These are phyloP conservation scores for Rhododendron ovatum DNA, from an alignment of 148 eudicot species.

Conservation along the genomic window DNA sequence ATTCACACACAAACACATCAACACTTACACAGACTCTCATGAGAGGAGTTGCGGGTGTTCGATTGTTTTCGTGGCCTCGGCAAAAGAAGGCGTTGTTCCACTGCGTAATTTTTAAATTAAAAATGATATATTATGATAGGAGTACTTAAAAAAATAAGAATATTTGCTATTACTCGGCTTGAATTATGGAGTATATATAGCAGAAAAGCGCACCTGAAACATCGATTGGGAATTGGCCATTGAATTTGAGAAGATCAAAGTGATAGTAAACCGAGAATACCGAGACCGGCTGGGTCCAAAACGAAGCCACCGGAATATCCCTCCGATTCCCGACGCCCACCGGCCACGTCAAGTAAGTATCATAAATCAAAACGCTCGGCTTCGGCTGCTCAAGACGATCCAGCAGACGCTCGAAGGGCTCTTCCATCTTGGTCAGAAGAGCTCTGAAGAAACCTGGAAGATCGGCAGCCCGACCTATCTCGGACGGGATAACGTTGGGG, in stretches of 20 bases:
- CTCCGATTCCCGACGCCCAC: constrained; percentile 25
- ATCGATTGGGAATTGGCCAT: not conserved
- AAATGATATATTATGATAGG: too few relatives aligned
- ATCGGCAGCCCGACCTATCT: constrained; percentile 11
- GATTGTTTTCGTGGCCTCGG: too few relatives aligned
- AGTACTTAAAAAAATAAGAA: too few relatives aligned
- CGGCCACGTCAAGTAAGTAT: constrained; percentile 38
- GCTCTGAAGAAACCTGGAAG: constrained; percentile 29
- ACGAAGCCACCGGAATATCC: constrained; percentile 47
- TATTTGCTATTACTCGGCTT: too few relatives aligned
- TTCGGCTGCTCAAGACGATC: constrained; percentile 29
- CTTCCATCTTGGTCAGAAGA: constrained; percentile 24
- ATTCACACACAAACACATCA: too few relatives aligned
- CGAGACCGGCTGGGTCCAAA: constrained; percentile 34
- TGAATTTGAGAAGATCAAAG: constrained; percentile 14
- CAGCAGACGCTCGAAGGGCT: constrained; percentile 45
- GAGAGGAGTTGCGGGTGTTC: too few relatives aligned
- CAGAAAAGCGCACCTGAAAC: not conserved
- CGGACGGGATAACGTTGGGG: constrained; percentile 25
- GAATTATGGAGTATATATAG: too few relatives aligned
- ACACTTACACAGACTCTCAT: not conserved
- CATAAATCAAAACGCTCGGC: constrained; percentile 31
- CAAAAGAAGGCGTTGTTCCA: too few relatives aligned
- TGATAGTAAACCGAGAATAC: constrained; percentile 17
- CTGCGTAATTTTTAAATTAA: too few relatives aligned